Evolutionary conservation across 768 basidiomycete species (phyloP).

Genomic region (Strobilomyces dryophilus): DNA sequence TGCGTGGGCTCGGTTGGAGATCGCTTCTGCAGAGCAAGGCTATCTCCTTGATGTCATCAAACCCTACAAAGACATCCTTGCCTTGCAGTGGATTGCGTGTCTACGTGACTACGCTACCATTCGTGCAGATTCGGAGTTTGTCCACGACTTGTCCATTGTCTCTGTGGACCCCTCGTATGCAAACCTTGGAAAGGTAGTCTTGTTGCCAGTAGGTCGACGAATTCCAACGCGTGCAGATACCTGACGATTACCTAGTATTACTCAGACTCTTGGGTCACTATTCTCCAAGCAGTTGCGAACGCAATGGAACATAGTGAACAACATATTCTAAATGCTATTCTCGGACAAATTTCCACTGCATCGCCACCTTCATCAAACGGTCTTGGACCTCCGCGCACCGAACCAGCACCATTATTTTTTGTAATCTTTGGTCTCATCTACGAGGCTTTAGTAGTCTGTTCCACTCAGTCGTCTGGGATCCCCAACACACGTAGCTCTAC

Average conservation of each 20-base stretch:
- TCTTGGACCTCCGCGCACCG: constrained; percentile 33
- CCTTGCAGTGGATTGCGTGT: constrained; percentile 82
- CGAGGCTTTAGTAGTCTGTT: constrained; percentile 71
- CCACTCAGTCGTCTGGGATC: constrained; percentile 50
- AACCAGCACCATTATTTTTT: constrained; percentile 82
- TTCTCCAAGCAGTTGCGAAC: constrained; percentile 81
- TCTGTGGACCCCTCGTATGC: constrained; percentile 80
- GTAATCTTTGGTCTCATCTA: constrained; percentile 92
- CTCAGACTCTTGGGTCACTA: constrained; percentile 70
- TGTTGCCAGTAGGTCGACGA: constrained; percentile 69
- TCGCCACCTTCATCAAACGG: constrained; percentile 19
- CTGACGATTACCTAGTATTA: constrained; percentile 64
- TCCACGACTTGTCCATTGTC: constrained; percentile 69
- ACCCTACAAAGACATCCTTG: constrained; percentile 71
- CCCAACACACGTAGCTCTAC: constrained; percentile 42
- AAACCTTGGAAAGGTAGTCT: constrained; percentile 84
- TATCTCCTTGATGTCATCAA: constrained; percentile 81
- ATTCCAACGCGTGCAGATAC: background rate
- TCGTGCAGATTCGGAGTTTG: constrained; percentile 81
- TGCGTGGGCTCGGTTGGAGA: constrained; percentile 92
- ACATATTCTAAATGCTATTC: constrained; percentile 73
- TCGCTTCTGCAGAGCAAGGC: constrained; percentile 65
- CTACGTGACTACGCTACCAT: constrained; percentile 92
- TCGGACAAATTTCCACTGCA: constrained; percentile 46
- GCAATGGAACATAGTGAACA: constrained; percentile 70